Evolutionary conservation across 169 alveolate species (phyloP).

Genomic region (Cryptosporidium viatorum): DNA sequence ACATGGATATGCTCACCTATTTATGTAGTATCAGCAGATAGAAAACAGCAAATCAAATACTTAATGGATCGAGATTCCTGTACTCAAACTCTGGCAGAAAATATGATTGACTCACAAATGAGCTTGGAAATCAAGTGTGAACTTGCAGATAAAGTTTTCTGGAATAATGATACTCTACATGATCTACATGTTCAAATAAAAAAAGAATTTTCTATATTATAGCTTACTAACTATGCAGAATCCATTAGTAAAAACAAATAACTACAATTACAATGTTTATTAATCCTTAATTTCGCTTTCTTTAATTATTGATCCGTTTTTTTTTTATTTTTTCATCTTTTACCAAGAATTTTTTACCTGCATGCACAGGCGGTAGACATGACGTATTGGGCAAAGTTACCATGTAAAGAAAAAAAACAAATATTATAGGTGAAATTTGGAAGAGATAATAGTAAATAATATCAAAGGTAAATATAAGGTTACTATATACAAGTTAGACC

Average conservation of each 20-base stretch:
- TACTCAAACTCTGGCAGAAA: not conserved
- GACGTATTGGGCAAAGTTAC: slow-evolving; percentile 22
- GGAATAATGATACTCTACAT: slow-evolving; percentile 68
- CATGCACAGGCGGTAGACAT: not conserved
- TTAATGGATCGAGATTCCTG: slow-evolving; percentile 78
- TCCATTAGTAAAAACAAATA: not conserved
- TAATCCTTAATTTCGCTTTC: not conserved
- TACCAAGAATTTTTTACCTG: not conserved
- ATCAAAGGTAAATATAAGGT: not conserved
- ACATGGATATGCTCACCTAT: slow-evolving; percentile 84
- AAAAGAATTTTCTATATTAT: not conserved
- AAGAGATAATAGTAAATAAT: not conserved
- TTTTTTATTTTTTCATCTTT: not conserved
- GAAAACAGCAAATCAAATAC: slow-evolving; percentile 76
- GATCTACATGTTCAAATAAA: not conserved
- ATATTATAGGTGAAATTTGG: not conserved
- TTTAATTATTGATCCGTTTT: not conserved
- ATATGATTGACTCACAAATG: slow-evolving; percentile 62
- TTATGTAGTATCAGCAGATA: slow-evolving; percentile 77
- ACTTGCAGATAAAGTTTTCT: slow-evolving; percentile 75
- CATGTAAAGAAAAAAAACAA: not conserved
- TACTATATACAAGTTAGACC: not conserved
- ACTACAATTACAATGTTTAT: not conserved
- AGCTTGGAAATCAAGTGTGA: slow-evolving; percentile 56
- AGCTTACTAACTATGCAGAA: not conserved